Evolutionary conservation across 2,329 filamentous ascomycete genomes (phyloP), one percentile per base, ranked within the genome.

Genomic region (Xylaria sp.): DNA sequence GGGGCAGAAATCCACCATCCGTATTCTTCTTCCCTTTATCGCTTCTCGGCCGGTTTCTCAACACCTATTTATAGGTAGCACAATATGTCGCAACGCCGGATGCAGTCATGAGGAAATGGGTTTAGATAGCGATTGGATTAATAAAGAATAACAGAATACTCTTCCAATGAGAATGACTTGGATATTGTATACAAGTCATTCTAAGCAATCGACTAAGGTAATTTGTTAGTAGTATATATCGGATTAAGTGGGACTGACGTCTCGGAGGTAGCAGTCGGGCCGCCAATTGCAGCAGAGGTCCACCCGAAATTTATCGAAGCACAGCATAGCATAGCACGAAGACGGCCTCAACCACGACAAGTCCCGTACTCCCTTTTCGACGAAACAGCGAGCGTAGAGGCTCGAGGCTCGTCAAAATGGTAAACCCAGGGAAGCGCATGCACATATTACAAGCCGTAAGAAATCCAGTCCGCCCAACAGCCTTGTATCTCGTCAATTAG

Each of bases 351-450:
- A 59, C 48, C 40, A 63, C 26, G 28, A 61, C 23, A 33, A 48
- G 59, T 20, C 38, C n/a, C n/a, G 44, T 15, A 62, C 13, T 49
- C 11, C 36, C 40, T 28, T 63, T 58, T 64, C 49, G 57, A 70
- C 67, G 63, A 54, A 49, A 46, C 46, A 60, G 54, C 67, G 74
- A 74, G 74, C 73, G 53, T 54, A 71, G 61, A 68, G 70, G 73
- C 76, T 77, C 74, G 72, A 54, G 69, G 61, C 58, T 67, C 58
- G 72, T 69, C 77, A 77, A 77, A 59, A 79, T 79, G 78, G 78
- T 79, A 71, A 79, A 79, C 65, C 76, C 76, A 66, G 78, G 78
- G 63, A 78, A 76, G 71, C 77, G 78, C 31, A 79, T 79, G 78
- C 65, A 79, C 74, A 68, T 70, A 74, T 74, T 79, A 70, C 68